phyloP scores from a whole-genome alignment of 176 grass and related monocot species.

The Aegilops tauschii region DNA sequence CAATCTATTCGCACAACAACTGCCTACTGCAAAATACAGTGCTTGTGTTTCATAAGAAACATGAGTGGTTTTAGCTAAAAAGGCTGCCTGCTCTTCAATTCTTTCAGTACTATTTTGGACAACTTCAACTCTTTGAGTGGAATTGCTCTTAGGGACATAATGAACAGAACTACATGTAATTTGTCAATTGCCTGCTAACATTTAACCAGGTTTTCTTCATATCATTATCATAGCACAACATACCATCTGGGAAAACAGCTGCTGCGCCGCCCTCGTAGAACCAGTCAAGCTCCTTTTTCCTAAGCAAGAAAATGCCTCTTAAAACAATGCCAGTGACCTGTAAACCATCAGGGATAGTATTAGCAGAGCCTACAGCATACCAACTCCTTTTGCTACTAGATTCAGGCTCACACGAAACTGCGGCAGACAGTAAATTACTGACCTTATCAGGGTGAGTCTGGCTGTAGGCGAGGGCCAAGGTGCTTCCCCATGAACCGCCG shows the following conservation, averaged over 20 bases:
- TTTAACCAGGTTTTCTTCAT: neutral
- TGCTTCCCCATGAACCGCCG: conserved; percentile 97
- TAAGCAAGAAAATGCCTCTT: conserved; percentile 87
- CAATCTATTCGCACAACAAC: neutral
- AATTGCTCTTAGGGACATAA: neutral
- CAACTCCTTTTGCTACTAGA: neutral
- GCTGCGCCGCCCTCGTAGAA: conserved; percentile 93
- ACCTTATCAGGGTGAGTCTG: conserved; percentile 87
- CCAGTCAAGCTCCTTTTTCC: conserved; percentile 96
- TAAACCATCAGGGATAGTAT: neutral
- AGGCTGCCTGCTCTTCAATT: neutral
- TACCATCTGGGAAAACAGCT: conserved; percentile 93
- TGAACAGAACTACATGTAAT: neutral
- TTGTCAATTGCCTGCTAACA: neutral
- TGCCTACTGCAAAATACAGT: neutral
- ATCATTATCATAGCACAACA: neutral
- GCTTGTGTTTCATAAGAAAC: neutral
- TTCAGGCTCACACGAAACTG: neutral
- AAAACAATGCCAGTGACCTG: conserved; percentile 93
- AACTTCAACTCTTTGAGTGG: neutral
- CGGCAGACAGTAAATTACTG: neutral
- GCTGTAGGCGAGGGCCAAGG: conserved; percentile 83
- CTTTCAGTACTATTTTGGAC: neutral
- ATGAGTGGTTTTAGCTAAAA: neutral
- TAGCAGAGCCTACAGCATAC: neutral